Evolutionary conservation across 495 filamentous ascomycete species (phyloP), one percentile per base, ranked within the genome.

Genomic region (Penicillium nucicola): DNA sequence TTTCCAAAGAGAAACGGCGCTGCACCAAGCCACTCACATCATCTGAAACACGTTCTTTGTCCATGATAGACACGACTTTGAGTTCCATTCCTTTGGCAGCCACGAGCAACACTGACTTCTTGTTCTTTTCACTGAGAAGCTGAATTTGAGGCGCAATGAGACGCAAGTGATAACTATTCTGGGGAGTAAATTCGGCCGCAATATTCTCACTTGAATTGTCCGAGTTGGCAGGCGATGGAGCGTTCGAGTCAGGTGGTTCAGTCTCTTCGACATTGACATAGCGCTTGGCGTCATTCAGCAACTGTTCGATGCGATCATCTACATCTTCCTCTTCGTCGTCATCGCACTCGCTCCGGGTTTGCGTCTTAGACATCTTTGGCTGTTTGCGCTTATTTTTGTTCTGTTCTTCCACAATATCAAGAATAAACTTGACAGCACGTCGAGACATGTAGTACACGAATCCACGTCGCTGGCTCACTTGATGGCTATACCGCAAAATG

Each of bases 381-480:
- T 64, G 64, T 48, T 69, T 81, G 76, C 58, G 80, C 69, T 74
- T 84, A 36, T 71, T 73, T 57, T 77, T 90, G 52, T 82, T 82
- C 59, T 97, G 93, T 61, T 97, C 93, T 30, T 96, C 90, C 11
- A 98, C 88, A 28, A 98, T 95, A 62, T 98, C 93, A 9, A 97
- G 75, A 52, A 98, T 96, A 68, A 98, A 98, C 62, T 97, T 98
- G 60, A 98, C 89, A 13, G 93, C 95, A 51, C 90, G 82, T 34
- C 93, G 82, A 17, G 93, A 96, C 77, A 97, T 85, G 70, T 98
- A 98, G 71, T 98, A 98, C 32, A 97, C 85, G 70, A 97, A 98
- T 19, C 93, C 93, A 45, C 93, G 86, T 33, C 93, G 78, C 69
- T 98, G 93, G 66, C 91, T 92, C 51, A 96, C 92, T 71, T 97